Conservation (phyloP, 768 basidiomycete genomes). For the Rhodotorula babjevae region DNA sequence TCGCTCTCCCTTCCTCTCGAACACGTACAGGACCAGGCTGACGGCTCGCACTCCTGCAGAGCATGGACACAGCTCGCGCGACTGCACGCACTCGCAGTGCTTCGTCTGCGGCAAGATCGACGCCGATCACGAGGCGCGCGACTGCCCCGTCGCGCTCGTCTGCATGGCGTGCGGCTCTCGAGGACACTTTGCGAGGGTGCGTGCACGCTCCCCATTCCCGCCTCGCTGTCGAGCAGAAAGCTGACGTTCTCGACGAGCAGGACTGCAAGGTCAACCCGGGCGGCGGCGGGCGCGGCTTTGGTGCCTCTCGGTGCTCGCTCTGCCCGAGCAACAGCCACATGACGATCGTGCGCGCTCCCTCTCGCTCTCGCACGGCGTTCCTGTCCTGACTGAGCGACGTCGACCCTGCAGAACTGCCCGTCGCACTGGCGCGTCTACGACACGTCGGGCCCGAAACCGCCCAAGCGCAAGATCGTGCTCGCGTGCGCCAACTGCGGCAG, state of each 20-base stretch:
- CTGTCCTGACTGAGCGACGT: too few relatives aligned
- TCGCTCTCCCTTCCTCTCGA: not conserved
- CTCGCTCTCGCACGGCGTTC: too few relatives aligned
- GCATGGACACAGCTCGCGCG: constrained; percentile 31
- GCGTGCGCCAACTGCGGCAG: constrained; percentile 37
- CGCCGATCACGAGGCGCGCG: constrained; percentile 33
- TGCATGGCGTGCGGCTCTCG: constrained; percentile 34
- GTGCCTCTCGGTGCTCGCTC: constrained; percentile 9
- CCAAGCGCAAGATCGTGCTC: constrained; percentile 27
- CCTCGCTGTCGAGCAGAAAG: not conserved
- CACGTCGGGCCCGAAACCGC: constrained; percentile 28
- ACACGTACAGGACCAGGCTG: not conserved
- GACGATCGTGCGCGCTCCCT: constrained; percentile 2
- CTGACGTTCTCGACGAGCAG: not conserved
- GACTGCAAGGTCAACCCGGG: constrained; percentile 20
- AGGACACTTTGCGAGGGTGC: constrained; percentile 32
- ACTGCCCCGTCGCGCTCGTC: constrained; percentile 35
- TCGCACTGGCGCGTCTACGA: constrained; percentile 34
- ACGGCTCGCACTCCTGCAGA: not conserved
- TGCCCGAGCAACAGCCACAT: constrained; percentile 26
- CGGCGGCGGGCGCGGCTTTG: constrained; percentile 6
- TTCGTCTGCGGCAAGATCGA: constrained; percentile 38
- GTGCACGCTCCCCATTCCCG: not conserved
- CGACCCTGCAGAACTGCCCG: constrained; percentile 28
- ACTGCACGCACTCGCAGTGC: constrained; percentile 38